phyloP scores from a whole-genome alignment of 192 early-diverging fungal species.

The Podila epicladia region DNA sequence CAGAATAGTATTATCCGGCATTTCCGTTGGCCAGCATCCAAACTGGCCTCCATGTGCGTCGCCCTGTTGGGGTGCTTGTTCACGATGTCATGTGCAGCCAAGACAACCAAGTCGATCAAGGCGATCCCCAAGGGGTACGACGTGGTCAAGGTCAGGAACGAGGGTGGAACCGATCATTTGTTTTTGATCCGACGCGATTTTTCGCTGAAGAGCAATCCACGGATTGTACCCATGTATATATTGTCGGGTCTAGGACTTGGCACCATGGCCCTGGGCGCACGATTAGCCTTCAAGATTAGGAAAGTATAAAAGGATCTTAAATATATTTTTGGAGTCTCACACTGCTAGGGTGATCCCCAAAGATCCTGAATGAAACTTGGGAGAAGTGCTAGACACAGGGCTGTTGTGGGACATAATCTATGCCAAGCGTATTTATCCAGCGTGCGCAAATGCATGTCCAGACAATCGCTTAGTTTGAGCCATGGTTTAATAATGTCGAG shows the following conservation, averaged over 20 bases:
- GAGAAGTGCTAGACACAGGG: too few relatives aligned
- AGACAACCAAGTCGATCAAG: constrained; percentile 25
- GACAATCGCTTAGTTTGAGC: too few relatives aligned
- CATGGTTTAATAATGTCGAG: too few relatives aligned
- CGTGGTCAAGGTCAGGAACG: constrained; percentile 23
- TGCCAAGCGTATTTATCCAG: too few relatives aligned
- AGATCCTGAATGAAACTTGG: too few relatives aligned
- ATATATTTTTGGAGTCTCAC: too few relatives aligned
- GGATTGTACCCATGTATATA: constrained; percentile 37
- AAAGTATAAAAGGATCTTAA: neutral
- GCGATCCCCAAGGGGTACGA: constrained; percentile 40
- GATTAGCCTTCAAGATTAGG: constrained; percentile 41
- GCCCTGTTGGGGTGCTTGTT: constrained; percentile 13
- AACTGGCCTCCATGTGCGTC: constrained; percentile 11
- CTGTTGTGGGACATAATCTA: too few relatives aligned
- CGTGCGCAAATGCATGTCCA: too few relatives aligned
- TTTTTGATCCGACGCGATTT: constrained; percentile 41
- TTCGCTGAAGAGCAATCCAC: constrained; percentile 4
- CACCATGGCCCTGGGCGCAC: constrained; percentile 31
- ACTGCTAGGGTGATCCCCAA: too few relatives aligned
- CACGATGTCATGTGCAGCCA: constrained; percentile 16
- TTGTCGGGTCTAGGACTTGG: constrained; percentile 40
- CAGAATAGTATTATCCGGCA: constrained; percentile 21
- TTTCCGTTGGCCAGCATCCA: constrained; percentile 22
- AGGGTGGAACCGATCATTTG: constrained; percentile 14